These are phyloP conservation scores for Epichloe brachyelytri DNA, from an alignment of 2,329 filamentous ascomycete species.

Conservation along the genomic window DNA sequence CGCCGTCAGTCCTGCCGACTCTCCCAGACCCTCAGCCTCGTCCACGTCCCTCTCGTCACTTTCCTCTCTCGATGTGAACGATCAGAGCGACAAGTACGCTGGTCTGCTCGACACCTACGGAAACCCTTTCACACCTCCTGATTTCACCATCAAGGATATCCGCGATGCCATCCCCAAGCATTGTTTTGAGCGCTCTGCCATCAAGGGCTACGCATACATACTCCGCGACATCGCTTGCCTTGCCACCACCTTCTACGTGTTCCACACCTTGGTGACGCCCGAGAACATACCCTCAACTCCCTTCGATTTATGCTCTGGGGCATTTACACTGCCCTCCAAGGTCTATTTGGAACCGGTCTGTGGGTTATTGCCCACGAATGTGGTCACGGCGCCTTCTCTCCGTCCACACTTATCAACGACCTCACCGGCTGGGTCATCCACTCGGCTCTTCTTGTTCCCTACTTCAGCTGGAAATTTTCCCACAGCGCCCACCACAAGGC, in stretches of 20 bases:
- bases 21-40: constrained; percentile 54
- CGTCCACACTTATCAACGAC: constrained; percentile 85
- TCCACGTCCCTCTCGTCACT: constrained; percentile 89
- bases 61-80: constrained; percentile 45
- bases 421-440: constrained; percentile 85
- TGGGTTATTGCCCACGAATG: constrained; percentile 98
- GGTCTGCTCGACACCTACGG: constrained; percentile 84
- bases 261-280: constrained; percentile 80
- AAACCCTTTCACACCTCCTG: constrained; percentile 84
- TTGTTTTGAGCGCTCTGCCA: constrained; percentile 81
- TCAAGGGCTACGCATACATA: constrained; percentile 69
- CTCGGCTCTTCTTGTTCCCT: constrained; percentile 80
- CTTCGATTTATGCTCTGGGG: constrained; percentile 52
- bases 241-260: constrained; percentile 68
- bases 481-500: constrained; percentile 99
- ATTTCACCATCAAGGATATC: constrained; percentile 97
- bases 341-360: constrained; percentile 81
- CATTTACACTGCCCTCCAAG: constrained; percentile 67
- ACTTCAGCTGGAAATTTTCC: constrained; percentile 99
- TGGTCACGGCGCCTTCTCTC: constrained; percentile 90
- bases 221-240: constrained; percentile 65
- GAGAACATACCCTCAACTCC: constrained; percentile 60
- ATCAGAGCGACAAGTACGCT: constrained; percentile 33
- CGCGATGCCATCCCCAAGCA: constrained; percentile 94
- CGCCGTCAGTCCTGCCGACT: constrained; percentile 44